Percentiles rank a stretch among this genome's conserved stretches.
phyloP scores from a whole-genome alignment of 2,329 filamentous ascomycete genomes.

The Ilyonectria robusta region DNA sequence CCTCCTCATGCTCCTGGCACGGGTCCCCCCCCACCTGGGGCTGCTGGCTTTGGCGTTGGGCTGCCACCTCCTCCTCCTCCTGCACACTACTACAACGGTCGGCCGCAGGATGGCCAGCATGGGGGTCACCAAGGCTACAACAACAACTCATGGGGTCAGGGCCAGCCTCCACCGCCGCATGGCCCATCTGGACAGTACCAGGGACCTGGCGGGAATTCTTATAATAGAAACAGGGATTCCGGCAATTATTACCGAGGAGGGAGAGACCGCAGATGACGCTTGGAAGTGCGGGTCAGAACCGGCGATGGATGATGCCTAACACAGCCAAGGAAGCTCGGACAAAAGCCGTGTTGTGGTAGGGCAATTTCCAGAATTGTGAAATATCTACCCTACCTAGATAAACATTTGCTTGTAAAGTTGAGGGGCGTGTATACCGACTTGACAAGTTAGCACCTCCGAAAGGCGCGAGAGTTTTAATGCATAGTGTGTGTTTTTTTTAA shows the following conservation, averaged over 20 bases:
- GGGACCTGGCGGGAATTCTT: slow-evolving; percentile 38
- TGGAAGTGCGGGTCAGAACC: not conserved
- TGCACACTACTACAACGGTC: slow-evolving; percentile 41
- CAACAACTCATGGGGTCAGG: slow-evolving; percentile 29
- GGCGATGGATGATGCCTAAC: not conserved
- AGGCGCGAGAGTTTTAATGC: not conserved
- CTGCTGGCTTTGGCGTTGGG: slow-evolving; percentile 52
- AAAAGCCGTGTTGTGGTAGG: too few relatives aligned
- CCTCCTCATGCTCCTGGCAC: slow-evolving; percentile 28
- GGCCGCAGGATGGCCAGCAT: slow-evolving; percentile 32
- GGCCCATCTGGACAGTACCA: slow-evolving; percentile 35
- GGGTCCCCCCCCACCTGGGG: slow-evolving; percentile 52
- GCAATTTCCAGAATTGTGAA: too few relatives aligned
- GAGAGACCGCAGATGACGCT: slow-evolving; percentile 42
- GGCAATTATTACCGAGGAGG: slow-evolving; percentile 41
- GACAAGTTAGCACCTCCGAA: not conserved
- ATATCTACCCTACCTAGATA: too few relatives aligned
- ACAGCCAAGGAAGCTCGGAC: too few relatives aligned
- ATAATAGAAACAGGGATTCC: slow-evolving; percentile 37
- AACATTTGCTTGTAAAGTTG: too few relatives aligned
- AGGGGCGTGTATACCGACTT: not conserved
- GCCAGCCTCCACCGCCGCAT: slow-evolving; percentile 34
- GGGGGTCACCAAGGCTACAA: slow-evolving; percentile 40
- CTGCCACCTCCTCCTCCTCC: slow-evolving; percentile 52
- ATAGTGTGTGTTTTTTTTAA: not conserved